A percentile compares a stretch with the other conserved stretches of the same genome.
Evolutionary conservation across 2,329 filamentous ascomycete species (phyloP).

Genomic region (Fusarium citri): DNA sequence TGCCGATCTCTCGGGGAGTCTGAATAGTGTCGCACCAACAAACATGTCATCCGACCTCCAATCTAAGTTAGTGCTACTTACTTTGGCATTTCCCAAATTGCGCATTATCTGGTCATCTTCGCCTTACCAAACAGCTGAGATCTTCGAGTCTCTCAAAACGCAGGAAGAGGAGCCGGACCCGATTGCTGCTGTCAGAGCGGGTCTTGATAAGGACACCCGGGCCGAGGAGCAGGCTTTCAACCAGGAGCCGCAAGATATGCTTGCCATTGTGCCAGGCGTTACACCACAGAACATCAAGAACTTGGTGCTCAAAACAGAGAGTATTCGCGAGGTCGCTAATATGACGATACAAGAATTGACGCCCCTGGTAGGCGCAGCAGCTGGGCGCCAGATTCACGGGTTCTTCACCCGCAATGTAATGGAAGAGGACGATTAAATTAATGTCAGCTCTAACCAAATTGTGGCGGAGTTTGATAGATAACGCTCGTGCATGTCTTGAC

Average conservation of each 20-base stretch:
- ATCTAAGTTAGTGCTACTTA: constrained; percentile 90
- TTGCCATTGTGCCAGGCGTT: constrained; percentile 85
- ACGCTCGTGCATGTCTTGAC: neutral
- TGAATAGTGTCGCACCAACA: constrained; percentile 71
- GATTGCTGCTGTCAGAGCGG: constrained; percentile 83
- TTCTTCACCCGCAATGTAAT: constrained; percentile 81
- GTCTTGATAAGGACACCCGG: constrained; percentile 68
- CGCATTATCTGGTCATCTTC: constrained; percentile 94
- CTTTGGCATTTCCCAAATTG: constrained; percentile 88
- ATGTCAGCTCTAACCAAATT: neutral
- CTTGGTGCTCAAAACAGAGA: constrained; percentile 78
- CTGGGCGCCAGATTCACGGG: constrained; percentile 77
- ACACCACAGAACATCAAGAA: constrained; percentile 81
- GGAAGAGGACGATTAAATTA: constrained; percentile 58
- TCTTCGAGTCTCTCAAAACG: constrained; percentile 93
- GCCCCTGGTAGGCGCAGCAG: constrained; percentile 80
- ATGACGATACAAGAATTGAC: constrained; percentile 80
- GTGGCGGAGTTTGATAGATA: neutral
- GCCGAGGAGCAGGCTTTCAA: constrained; percentile 81
- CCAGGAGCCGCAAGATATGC: constrained; percentile 89
- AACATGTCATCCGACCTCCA: constrained; percentile 79
- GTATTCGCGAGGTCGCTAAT: constrained; percentile 85
- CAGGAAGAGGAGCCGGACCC: constrained; percentile 92
- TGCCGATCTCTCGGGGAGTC: constrained; percentile 72
- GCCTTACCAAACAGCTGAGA: constrained; percentile 96